These are phyloP conservation scores for Botrytis fragariae DNA, from an alignment of 2,329 filamentous ascomycete genomes.

Conservation along the genomic window DNA sequence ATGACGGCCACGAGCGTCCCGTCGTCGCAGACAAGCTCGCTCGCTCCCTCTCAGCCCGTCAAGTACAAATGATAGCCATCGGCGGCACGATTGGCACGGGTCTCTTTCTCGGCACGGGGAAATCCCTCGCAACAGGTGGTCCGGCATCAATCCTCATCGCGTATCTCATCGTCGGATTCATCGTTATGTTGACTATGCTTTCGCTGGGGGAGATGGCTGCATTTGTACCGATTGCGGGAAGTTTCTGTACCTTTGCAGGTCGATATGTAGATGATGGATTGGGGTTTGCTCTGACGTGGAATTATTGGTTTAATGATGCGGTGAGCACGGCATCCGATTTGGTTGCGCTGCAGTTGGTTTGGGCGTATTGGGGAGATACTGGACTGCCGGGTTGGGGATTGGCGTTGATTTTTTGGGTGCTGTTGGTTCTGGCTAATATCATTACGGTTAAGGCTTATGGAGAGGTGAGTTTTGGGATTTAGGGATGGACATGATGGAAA, in stretches of 20 bases:
- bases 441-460: slow-evolving; percentile 54
- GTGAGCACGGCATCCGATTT: slow-evolving; percentile 59
- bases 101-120: slow-evolving; percentile 61
- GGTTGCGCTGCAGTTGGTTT: slow-evolving; percentile 55
- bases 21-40: slow-evolving; percentile 41
- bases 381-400: slow-evolving; percentile 62
- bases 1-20: not conserved
- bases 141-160: slow-evolving; percentile 58
- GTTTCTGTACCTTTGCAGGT: slow-evolving; percentile 54
- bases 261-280: slow-evolving; percentile 54
- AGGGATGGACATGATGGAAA: not conserved
- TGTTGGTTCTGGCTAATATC: slow-evolving; percentile 53
- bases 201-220: slow-evolving; percentile 60
- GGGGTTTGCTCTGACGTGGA: slow-evolving; percentile 54
- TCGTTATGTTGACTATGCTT: slow-evolving; percentile 59
- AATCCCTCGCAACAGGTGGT: slow-evolving; percentile 57
- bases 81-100: slow-evolving; percentile 60
- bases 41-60: slow-evolving; percentile 57
- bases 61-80: slow-evolving; percentile 67
- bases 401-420: slow-evolving; percentile 58
- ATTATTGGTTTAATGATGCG: slow-evolving; percentile 66
- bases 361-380: slow-evolving; percentile 58
- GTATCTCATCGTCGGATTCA: slow-evolving; percentile 55
- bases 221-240: slow-evolving; percentile 53
- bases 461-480: slow-evolving; percentile 41